phyloP scores from a whole-genome alignment of 495 filamentous ascomycete genomes.

The Xylaria flabelliformis region DNA sequence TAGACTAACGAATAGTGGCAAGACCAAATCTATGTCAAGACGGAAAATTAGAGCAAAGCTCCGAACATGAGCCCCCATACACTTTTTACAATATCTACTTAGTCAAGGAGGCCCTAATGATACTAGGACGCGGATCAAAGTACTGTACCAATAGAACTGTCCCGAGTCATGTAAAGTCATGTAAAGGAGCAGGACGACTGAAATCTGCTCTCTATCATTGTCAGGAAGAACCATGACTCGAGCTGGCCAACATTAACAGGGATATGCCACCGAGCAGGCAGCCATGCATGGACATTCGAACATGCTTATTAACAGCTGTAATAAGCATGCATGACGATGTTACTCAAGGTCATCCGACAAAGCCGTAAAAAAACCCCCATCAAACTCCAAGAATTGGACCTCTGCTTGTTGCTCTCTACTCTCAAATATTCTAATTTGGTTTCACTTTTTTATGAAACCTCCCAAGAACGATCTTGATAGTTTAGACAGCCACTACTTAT shows the following conservation, averaged over 20 bases:
- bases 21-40: background rate
- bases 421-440: background rate
- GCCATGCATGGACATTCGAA: constrained; percentile 13
- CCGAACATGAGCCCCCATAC: background rate
- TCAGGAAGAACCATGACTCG: constrained; percentile 20
- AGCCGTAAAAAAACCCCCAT: background rate
- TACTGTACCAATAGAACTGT: constrained; percentile 5
- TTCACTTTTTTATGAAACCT: background rate
- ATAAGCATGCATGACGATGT: constrained; percentile 29
- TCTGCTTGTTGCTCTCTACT: background rate
- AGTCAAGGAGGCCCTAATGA: background rate
- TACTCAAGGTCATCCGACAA: constrained; percentile 18
- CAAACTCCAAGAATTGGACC: background rate
- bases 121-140: background rate
- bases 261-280: constrained; percentile 21
- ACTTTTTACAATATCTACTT: background rate
- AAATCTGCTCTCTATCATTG: background rate
- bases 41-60: background rate
- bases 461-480: background rate
- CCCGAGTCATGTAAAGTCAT: constrained; percentile 22
- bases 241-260: constrained; percentile 17
- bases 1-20: constrained; percentile 8
- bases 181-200: background rate
- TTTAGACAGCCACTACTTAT: background rate
- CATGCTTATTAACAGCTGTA: constrained; percentile 9